phyloP scores from a whole-genome alignment of 352 stramenopile species.

The Blastocystis sp. region DNA sequence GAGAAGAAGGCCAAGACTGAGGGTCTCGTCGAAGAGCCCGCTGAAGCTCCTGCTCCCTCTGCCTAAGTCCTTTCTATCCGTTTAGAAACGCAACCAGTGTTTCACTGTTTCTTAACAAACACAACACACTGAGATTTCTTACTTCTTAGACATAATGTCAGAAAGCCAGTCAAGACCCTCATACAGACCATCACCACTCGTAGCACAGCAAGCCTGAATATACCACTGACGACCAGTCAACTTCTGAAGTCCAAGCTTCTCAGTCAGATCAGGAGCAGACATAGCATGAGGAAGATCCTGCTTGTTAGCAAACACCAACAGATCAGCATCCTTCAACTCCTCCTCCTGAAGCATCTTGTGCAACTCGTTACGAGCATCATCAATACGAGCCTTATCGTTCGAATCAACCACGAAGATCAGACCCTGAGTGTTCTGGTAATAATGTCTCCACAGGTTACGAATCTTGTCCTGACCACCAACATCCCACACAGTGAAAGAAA shows the following conservation, averaged over 20 bases:
- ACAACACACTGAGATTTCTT: background rate
- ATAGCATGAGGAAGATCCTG: constrained; percentile 97
- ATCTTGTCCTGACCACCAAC: constrained; percentile 97
- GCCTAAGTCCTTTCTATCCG: too few relatives aligned
- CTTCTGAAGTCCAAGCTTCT: constrained; percentile 93
- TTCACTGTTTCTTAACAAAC: too few relatives aligned
- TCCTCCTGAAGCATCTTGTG: constrained; percentile 97
- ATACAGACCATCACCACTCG: constrained; percentile 94
- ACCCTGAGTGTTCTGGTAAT: constrained; percentile 98
- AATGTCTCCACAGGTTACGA: constrained; percentile 94
- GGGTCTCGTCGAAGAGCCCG: too few relatives aligned
- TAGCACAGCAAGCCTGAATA: constrained; percentile 97
- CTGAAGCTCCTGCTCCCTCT: too few relatives aligned
- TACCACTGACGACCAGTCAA: constrained; percentile 96
- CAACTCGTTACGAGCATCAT: constrained; percentile 91
- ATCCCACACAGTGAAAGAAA: constrained; percentile 98
- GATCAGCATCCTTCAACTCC: constrained; percentile 89
- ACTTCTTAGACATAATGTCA: constrained; percentile 78
- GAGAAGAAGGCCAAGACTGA: too few relatives aligned
- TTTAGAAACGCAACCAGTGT: too few relatives aligned
- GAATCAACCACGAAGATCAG: constrained; percentile 99
- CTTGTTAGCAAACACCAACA: constrained; percentile 98
- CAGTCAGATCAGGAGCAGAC: constrained; percentile 94
- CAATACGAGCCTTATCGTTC: constrained; percentile 95
- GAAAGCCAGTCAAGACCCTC: constrained; percentile 97